phyloP scores from a whole-genome alignment of 164 flowering plant species.

The Stephania japonica region DNA sequence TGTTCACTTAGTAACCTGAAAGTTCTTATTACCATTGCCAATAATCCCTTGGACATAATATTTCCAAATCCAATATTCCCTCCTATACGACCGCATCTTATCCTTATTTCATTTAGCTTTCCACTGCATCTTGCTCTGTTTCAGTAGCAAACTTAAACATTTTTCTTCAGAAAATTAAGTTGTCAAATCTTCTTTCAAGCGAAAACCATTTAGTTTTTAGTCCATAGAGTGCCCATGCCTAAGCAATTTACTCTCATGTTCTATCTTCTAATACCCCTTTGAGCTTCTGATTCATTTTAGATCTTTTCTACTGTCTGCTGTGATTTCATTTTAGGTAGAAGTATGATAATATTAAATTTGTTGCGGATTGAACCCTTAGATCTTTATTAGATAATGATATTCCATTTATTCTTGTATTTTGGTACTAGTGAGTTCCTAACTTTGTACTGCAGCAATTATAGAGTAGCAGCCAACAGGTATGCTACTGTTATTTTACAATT shows the following conservation, averaged over 20 bases:
- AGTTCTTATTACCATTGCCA: no score
- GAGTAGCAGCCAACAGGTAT: no score
- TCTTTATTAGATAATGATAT: neutral
- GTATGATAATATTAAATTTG: conserved; percentile 20
- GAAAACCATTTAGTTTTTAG: neutral
- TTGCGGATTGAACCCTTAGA: neutral
- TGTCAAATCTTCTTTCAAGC: no score
- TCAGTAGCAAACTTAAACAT: neutral
- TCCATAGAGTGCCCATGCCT: neutral
- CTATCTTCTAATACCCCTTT: neutral
- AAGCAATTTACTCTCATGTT: neutral
- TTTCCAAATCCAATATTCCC: no score
- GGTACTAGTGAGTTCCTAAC: neutral
- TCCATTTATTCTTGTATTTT: neutral
- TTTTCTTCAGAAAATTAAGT: no score
- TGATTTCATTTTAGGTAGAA: conserved; percentile 30
- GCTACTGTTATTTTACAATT: neutral
- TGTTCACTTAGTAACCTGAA: no score
- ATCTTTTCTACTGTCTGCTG: conserved; percentile 25
- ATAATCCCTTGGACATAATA: no score
- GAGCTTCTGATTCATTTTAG: neutral
- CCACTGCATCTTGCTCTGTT: neutral
- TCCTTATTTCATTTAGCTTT: neutral
- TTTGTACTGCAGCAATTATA: neutral
- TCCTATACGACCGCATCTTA: neutral